Percentiles rank a stretch among this genome's conserved stretches.
Evolutionary conservation across 108 stramenopile species (phyloP).

Genomic region (Epithemia pelagica): DNA sequence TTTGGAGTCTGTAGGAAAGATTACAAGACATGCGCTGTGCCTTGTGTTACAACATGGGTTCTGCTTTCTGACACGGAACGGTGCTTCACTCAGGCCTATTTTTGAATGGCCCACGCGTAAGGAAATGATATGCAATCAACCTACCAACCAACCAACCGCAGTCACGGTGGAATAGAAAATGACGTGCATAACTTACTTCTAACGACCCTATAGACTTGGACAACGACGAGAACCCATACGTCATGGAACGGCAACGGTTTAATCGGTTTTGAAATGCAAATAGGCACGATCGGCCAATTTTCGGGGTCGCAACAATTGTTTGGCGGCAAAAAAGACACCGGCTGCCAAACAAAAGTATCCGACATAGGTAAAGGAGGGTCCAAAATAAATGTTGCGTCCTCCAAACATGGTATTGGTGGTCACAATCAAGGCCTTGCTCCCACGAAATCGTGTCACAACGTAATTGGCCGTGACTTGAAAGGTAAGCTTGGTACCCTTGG

Average conservation of each 20-base stretch:
- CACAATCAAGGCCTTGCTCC: slow-evolving; percentile 83
- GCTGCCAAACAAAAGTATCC: slow-evolving; percentile 69
- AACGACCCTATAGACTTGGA: too few relatives aligned
- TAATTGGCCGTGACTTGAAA: slow-evolving; percentile 86
- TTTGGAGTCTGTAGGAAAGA: too few relatives aligned
- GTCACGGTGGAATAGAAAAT: too few relatives aligned
- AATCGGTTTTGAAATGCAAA: slow-evolving; percentile 84
- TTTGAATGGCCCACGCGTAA: too few relatives aligned
- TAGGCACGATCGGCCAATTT: slow-evolving; percentile 85
- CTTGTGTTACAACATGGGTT: too few relatives aligned
- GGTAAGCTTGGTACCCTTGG: slow-evolving; percentile 49
- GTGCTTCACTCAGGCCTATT: too few relatives aligned
- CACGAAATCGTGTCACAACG: slow-evolving; percentile 75
- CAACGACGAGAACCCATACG: too few relatives aligned
- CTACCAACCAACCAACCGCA: too few relatives aligned
- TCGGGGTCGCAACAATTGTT: slow-evolving; percentile 76
- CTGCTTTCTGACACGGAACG: too few relatives aligned
- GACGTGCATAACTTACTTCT: not conserved
- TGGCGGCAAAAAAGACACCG: slow-evolving; percentile 76
- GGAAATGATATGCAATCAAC: too few relatives aligned
- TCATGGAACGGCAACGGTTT: not conserved
- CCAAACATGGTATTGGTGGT: slow-evolving; percentile 81
- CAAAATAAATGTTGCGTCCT: slow-evolving; percentile 85
- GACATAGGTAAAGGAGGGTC: slow-evolving; percentile 70
- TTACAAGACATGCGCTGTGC: too few relatives aligned